A percentile compares a stretch with the other conserved stretches of the same genome.
Evolutionary conservation across 805 yeast genomes (phyloP).

Genomic region (Debaryomyces castellii): DNA sequence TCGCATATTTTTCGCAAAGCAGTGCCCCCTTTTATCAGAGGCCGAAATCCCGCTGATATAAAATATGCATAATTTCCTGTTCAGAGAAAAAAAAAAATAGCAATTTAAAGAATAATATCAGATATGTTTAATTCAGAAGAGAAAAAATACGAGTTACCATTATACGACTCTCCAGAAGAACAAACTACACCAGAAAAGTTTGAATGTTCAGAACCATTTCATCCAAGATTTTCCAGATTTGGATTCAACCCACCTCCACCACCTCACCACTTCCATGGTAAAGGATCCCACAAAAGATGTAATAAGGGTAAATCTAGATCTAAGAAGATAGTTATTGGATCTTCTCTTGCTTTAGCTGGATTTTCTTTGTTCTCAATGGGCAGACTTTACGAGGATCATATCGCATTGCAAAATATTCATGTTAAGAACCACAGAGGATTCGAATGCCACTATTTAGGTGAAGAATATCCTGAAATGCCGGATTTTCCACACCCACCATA

Average conservation of each 20-base stretch:
- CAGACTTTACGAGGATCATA: conserved; percentile 12
- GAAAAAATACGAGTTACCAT: not conserved
- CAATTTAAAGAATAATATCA: not conserved
- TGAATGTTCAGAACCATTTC: not conserved
- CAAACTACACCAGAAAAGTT: not conserved
- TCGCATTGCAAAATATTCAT: not conserved
- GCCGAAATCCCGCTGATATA: not conserved
- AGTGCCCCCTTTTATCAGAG: not conserved
- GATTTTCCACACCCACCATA: not conserved
- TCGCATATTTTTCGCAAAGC: not conserved
- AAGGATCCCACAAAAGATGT: not conserved
- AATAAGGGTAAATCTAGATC: not conserved
- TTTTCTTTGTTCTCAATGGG: conserved; percentile 14
- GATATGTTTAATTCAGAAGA: not conserved
- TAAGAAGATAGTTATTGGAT: not conserved
- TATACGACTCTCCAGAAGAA: not conserved
- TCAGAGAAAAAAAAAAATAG: not conserved
- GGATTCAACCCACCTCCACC: not conserved
- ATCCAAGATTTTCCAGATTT: not conserved
- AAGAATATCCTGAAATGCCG: not conserved
- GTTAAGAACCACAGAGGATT: not conserved
- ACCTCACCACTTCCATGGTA: not conserved
- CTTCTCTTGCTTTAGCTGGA: conserved; percentile 12
- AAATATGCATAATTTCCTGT: not conserved
- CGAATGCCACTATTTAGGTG: not conserved